These are phyloP conservation scores for Amesomyces nigricolor DNA, from an alignment of 2,329 filamentous ascomycete species.

Conservation along the genomic window DNA sequence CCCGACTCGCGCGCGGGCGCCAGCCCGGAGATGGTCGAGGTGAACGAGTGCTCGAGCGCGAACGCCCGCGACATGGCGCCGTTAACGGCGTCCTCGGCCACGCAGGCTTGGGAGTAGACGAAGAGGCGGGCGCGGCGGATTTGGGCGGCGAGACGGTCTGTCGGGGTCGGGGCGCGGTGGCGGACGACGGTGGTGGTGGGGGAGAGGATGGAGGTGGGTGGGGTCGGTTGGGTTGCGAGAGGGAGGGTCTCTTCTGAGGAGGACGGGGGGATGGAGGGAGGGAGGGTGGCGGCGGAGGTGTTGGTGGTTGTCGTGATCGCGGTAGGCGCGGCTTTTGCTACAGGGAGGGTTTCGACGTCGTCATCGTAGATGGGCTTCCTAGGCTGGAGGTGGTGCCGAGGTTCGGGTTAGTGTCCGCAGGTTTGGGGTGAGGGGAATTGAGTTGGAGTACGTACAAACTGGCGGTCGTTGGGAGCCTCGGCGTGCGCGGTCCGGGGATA, in stretches of 20 bases:
- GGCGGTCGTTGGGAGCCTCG: constrained; percentile 40
- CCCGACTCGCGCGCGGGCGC: constrained; percentile 79
- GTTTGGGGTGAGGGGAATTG: neutral
- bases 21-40: constrained; percentile 79
- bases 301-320: constrained; percentile 22
- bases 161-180: constrained; percentile 60
- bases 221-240: constrained; percentile 1
- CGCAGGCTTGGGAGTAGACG: constrained; percentile 68
- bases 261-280: constrained; percentile 25
- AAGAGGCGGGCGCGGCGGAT: constrained; percentile 75
- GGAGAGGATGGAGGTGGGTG: constrained; percentile 19
- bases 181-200: constrained; percentile 30
- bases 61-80: constrained; percentile 73
- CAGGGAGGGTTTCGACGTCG: constrained; percentile 47
- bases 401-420: constrained; percentile 9
- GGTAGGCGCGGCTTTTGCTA: constrained; percentile 30
- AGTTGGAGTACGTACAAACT: constrained; percentile 18
- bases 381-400: constrained; percentile 28
- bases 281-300: constrained; percentile 18
- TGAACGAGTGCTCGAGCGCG: constrained; percentile 82
- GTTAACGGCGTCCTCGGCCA: constrained; percentile 80
- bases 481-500: constrained; percentile 45
- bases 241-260: constrained; percentile 23
- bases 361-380: constrained; percentile 81
- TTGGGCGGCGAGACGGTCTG: constrained; percentile 79